Evolutionary conservation across 805 yeast species (phyloP).

Genomic region (Metschnikowia gelsemii): DNA sequence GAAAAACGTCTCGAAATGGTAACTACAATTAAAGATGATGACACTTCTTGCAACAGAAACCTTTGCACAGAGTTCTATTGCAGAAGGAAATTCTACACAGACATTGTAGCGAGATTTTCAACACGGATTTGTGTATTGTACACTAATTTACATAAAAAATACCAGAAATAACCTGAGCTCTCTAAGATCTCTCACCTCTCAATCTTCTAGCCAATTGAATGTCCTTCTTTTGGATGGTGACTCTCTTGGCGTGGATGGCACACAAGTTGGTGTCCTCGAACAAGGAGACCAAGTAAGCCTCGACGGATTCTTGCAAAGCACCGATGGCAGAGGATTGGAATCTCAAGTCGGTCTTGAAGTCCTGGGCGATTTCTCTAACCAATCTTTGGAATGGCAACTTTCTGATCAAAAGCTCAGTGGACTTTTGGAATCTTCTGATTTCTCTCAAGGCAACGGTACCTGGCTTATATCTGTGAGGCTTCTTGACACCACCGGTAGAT

Average conservation of each 20-base stretch:
- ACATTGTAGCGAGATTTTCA: no score
- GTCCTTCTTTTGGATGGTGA: slow-evolving; percentile 97
- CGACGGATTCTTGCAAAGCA: slow-evolving; percentile 98
- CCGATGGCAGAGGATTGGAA: slow-evolving; percentile 97
- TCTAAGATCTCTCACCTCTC: slow-evolving; percentile 90
- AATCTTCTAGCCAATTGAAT: slow-evolving; percentile 97
- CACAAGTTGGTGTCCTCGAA: slow-evolving; percentile 98
- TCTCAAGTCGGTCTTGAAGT: slow-evolving; percentile 88
- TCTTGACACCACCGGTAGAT: slow-evolving; percentile 89
- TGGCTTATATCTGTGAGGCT: slow-evolving; percentile 96
- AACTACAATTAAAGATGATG: no score
- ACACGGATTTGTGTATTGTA: slow-evolving; percentile 19
- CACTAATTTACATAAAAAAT: slow-evolving; percentile 20
- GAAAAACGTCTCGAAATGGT: no score
- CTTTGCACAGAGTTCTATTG: no score
- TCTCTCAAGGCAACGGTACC: slow-evolving; percentile 97
- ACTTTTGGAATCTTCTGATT: slow-evolving; percentile 95
- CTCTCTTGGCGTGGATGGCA: slow-evolving; percentile 99
- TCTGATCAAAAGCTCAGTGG: slow-evolving; percentile 92
- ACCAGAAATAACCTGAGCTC: slow-evolving; percentile 7
- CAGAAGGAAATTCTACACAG: no score
- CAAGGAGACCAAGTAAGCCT: slow-evolving; percentile 93
- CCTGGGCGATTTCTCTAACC: slow-evolving; percentile 94
- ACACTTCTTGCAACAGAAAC: no score
- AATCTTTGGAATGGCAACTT: slow-evolving; percentile 97